phyloP scores from a whole-genome alignment of 257 asterid genomes.

The Lavandula angustifolia region DNA sequence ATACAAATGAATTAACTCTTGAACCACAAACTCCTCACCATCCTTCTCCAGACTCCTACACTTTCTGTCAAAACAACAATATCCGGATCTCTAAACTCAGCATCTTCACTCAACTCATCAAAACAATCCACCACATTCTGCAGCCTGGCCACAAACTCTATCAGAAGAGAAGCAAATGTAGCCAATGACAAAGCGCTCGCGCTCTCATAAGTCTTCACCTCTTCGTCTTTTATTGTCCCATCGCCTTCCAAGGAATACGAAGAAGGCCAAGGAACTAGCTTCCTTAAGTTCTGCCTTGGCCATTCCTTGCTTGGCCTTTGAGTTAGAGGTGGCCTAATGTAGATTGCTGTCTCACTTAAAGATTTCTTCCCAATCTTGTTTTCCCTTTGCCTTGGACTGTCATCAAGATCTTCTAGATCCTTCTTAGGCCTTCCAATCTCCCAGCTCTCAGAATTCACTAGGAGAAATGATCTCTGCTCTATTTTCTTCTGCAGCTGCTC shows the following conservation, averaged over 20 bases:
- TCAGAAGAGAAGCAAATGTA: conserved; percentile 70
- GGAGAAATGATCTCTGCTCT: conserved; percentile 64
- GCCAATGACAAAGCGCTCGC: conserved; percentile 78
- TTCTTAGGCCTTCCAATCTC: conserved; percentile 43
- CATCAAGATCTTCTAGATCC: conserved; percentile 39
- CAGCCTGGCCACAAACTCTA: conserved; percentile 81
- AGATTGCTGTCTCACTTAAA: conserved; percentile 45
- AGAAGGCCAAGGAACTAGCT: conserved; percentile 52
- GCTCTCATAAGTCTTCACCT: conserved; percentile 63
- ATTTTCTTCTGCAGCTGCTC: conserved; percentile 50
- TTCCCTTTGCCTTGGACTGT: conserved; percentile 28
- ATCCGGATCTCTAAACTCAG: conserved; percentile 56
- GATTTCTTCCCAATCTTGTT: conserved; percentile 42
- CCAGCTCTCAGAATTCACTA: conserved; percentile 74
- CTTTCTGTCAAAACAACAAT: conserved; percentile 19
- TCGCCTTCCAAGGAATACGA: conserved; percentile 35
- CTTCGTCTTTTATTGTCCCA: conserved; percentile 40
- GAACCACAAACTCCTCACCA: conserved; percentile 31
- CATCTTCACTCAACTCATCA: conserved; percentile 63
- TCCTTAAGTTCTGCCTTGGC: conserved; percentile 35
- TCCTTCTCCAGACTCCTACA: conserved; percentile 46
- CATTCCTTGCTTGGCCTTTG: conserved; percentile 24
- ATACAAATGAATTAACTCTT: too few species aligned
- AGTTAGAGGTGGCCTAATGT: conserved; percentile 34
- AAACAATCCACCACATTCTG: conserved; percentile 71